These are phyloP conservation scores for Paragyromitra xinjiangensis DNA, from an alignment of 495 filamentous ascomycete genomes.

Conservation along the genomic window DNA sequence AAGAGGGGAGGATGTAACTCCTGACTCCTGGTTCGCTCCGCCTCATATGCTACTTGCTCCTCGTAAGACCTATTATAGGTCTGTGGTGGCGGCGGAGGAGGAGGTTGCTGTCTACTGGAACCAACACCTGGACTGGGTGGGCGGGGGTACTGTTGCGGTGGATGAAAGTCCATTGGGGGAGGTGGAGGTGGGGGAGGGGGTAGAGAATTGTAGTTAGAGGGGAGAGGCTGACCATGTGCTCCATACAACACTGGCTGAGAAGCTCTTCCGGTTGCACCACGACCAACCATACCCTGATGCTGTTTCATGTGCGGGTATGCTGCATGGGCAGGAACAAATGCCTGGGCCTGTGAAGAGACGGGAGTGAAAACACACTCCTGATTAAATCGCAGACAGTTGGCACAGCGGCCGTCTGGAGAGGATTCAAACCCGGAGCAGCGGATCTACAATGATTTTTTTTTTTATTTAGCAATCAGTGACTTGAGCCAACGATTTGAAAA, in stretches of 20 bases:
- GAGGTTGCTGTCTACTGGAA: slow-evolving; percentile 47
- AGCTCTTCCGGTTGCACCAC: slow-evolving; percentile 59
- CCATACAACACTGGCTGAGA: slow-evolving; percentile 69
- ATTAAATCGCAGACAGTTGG: slow-evolving; percentile 80
- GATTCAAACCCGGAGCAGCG: slow-evolving; percentile 84
- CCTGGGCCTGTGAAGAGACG: slow-evolving; percentile 82
- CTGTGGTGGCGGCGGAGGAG: slow-evolving; percentile 30
- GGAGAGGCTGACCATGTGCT: slow-evolving; percentile 75
- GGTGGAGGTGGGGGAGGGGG: slow-evolving; percentile 44
- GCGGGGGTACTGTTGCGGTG: slow-evolving; percentile 54
- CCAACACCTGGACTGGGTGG: slow-evolving; percentile 52
- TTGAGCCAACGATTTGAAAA: neutral
- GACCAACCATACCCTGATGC: slow-evolving; percentile 60
- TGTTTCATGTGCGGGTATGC: slow-evolving; percentile 68
- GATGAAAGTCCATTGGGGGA: slow-evolving; percentile 47
- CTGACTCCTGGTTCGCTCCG: slow-evolving; percentile 45
- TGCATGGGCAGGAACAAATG: slow-evolving; percentile 82
- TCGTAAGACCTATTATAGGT: slow-evolving; percentile 41
- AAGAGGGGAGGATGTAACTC: slow-evolving; percentile 61
- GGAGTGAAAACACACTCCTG: slow-evolving; percentile 89
- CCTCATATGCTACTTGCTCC: slow-evolving; percentile 45
- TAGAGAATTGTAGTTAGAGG: slow-evolving; percentile 53
- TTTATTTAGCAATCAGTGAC: slow-evolving; percentile 23
- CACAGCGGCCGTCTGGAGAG: slow-evolving; percentile 79
- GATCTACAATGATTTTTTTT: slow-evolving; percentile 64